A percentile compares a stretch with the other conserved stretches of the same genome.
phyloP scores from a whole-genome alignment of 768 basidiomycete genomes.

The Dacryopinax primogenitus region DNA sequence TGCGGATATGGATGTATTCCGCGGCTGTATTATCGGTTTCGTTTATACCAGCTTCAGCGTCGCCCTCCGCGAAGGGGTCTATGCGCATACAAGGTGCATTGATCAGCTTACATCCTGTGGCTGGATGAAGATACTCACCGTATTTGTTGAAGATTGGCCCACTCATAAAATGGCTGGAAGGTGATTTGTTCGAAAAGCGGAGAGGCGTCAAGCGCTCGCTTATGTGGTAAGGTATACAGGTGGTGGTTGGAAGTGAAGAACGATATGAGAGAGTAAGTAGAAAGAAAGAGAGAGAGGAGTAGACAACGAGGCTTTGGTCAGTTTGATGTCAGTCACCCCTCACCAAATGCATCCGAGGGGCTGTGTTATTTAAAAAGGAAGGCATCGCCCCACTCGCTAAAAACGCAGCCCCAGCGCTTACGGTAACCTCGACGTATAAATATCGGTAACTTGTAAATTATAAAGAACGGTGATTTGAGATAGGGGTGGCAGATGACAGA shows the following conservation, averaged over 20 bases:
- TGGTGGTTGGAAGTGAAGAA: conserved; percentile 30
- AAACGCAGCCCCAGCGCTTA: too few relatives aligned
- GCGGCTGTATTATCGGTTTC: conserved; percentile 68
- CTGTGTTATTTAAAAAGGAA: neutral
- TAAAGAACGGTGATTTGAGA: too few relatives aligned
- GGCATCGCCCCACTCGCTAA: too few relatives aligned
- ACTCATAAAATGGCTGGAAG: conserved; percentile 46
- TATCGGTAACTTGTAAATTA: too few relatives aligned
- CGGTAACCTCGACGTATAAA: too few relatives aligned
- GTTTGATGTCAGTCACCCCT: conserved; percentile 4
- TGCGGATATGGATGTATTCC: conserved; percentile 88
- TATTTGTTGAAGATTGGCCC: conserved; percentile 80
- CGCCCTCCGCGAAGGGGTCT: conserved; percentile 97
- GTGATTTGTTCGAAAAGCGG: neutral
- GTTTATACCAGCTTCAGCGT: conserved; percentile 59
- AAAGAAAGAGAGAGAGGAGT: conserved; percentile 21
- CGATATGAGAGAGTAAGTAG: conserved; percentile 13
- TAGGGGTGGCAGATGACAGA: too few relatives aligned
- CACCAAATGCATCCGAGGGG: neutral
- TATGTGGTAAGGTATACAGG: conserved; percentile 36
- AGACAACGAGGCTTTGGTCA: conserved; percentile 15
- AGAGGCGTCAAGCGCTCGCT: neutral
- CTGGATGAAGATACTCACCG: conserved; percentile 38
- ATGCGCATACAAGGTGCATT: conserved; percentile 3
- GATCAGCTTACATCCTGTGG: neutral